Percentiles rank a stretch among this genome's conserved stretches.
Conservation (phyloP, 2,329 filamentous ascomycete species). For the Paramyrothecium sp. region DNA sequence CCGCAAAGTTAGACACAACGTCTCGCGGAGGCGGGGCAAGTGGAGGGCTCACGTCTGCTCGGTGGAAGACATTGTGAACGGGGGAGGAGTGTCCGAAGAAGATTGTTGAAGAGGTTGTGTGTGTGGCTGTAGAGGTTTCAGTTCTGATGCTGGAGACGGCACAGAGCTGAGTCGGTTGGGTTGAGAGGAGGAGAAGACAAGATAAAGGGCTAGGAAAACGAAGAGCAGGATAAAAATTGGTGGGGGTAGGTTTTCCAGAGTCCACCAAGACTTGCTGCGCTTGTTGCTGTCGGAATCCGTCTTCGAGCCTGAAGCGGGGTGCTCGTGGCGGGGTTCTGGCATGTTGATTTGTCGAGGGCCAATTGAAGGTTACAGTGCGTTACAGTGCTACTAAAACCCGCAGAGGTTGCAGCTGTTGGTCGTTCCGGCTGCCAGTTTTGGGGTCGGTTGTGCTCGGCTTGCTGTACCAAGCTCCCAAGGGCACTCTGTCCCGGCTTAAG, state of each 20-base stretch:
- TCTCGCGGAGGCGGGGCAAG: conserved; percentile 27
- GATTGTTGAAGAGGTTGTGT: conserved; percentile 25
- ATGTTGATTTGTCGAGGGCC: conserved; percentile 21
- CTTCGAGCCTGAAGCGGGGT: conserved; percentile 30
- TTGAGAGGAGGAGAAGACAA: conserved; percentile 31
- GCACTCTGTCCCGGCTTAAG: no score
- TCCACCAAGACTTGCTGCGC: conserved; percentile 22
- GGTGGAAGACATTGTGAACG: conserved; percentile 63
- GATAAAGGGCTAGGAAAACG: conserved; percentile 32
- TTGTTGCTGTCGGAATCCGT: conserved; percentile 15
- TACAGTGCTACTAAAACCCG: conserved; percentile 7
- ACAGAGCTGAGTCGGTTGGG: conserved; percentile 18
- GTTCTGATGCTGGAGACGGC: conserved; percentile 25
- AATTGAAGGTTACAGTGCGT: conserved; percentile 1
- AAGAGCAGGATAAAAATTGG: conserved; percentile 39
- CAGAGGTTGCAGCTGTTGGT: no score
- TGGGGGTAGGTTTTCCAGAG: conserved; percentile 40
- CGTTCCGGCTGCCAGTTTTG: no score
- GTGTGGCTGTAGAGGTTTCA: conserved; percentile 20
- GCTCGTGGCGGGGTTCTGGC: conserved; percentile 30
- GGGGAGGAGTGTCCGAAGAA: conserved; percentile 19
- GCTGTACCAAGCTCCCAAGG: no score
- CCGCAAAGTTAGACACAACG: conserved; percentile 21
- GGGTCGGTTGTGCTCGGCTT: no score
- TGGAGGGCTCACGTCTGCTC: conserved; percentile 76